These are phyloP conservation scores for Glycine latifolia DNA, from an alignment of 306 rosid genomes.

Conservation along the genomic window DNA sequence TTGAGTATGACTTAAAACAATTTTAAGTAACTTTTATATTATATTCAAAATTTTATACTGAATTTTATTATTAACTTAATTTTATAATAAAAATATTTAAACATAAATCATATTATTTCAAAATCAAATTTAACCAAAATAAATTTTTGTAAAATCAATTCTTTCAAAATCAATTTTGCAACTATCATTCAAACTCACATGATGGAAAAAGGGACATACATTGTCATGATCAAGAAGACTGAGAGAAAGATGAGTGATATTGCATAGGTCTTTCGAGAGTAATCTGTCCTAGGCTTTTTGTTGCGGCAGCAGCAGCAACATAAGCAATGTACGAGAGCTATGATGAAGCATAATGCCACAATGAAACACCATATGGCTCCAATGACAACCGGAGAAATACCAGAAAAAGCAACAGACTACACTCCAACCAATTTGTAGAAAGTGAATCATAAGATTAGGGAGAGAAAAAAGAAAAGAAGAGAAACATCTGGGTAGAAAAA, in stretches of 20 bases:
- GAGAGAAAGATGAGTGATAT: conserved; percentile 51
- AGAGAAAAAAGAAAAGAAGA: not conserved
- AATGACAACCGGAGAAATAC: conserved; percentile 43
- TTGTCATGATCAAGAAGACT: conserved; percentile 52
- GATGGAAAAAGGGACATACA: conserved; percentile 44
- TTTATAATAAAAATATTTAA: too few relatives aligned
- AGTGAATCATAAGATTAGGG: not conserved
- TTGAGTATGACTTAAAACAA: too few relatives aligned
- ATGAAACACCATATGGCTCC: conserved; percentile 52
- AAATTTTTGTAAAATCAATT: too few relatives aligned
- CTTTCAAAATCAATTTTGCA: too few relatives aligned
- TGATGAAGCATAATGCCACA: conserved; percentile 31
- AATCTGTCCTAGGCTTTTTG: conserved; percentile 17
- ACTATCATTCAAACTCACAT: too few relatives aligned
- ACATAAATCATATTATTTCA: too few relatives aligned
- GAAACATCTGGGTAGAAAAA: too few relatives aligned
- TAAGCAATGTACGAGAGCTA: conserved; percentile 28
- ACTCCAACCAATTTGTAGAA: not conserved
- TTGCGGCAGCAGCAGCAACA: conserved; percentile 33
- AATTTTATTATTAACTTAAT: too few relatives aligned
- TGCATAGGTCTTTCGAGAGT: conserved; percentile 45
- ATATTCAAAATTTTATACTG: too few relatives aligned
- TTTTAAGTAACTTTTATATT: too few relatives aligned
- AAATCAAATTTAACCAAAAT: too few relatives aligned
- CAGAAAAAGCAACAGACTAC: conserved; percentile 61